Conservation (phyloP, 2,329 filamentous ascomycete genomes). For the Sphaerostilbella broomeana region DNA sequence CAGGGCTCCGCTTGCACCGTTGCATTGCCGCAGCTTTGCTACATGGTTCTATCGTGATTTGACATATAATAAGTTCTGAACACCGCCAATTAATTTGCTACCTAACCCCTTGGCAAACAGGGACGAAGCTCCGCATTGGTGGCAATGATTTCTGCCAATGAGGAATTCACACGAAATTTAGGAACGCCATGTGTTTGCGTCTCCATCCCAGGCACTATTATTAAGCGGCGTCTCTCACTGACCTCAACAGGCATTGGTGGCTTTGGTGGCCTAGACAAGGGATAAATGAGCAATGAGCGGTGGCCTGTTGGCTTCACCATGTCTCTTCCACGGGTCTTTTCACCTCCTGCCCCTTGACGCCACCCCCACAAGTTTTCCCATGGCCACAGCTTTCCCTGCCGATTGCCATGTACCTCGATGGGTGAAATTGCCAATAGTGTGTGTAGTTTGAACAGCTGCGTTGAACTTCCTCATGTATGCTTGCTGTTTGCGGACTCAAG, state of each 20-base stretch:
- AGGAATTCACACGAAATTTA: slow-evolving; percentile 9
- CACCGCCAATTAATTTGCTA: slow-evolving; percentile 4
- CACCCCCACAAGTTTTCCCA: background rate
- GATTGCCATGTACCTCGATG: too few relatives aligned
- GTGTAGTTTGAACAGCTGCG: background rate
- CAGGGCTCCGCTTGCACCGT: too few relatives aligned
- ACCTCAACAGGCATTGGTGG: too few relatives aligned
- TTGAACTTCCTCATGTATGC: too few relatives aligned
- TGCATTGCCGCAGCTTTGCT: too few relatives aligned
- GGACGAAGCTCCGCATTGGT: slow-evolving; percentile 1
- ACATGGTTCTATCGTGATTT: too few relatives aligned
- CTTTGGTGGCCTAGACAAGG: too few relatives aligned
- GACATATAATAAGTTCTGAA: background rate
- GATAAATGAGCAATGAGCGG: background rate
- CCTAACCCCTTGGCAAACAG: background rate
- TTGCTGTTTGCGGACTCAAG: too few relatives aligned
- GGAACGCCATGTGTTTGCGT: slow-evolving; percentile 6
- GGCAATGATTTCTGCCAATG: slow-evolving; percentile 10
- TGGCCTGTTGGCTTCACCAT: background rate
- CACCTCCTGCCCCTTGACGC: background rate
- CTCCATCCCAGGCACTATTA: slow-evolving; percentile 5
- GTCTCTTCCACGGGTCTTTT: background rate
- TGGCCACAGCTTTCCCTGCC: too few relatives aligned
- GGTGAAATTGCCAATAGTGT: background rate
- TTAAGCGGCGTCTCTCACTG: background rate